Evolutionary conservation across 2,329 filamentous ascomycete genomes (phyloP), one percentile per base, ranked within the genome.

Genomic region (Cercospora berteroae): DNA sequence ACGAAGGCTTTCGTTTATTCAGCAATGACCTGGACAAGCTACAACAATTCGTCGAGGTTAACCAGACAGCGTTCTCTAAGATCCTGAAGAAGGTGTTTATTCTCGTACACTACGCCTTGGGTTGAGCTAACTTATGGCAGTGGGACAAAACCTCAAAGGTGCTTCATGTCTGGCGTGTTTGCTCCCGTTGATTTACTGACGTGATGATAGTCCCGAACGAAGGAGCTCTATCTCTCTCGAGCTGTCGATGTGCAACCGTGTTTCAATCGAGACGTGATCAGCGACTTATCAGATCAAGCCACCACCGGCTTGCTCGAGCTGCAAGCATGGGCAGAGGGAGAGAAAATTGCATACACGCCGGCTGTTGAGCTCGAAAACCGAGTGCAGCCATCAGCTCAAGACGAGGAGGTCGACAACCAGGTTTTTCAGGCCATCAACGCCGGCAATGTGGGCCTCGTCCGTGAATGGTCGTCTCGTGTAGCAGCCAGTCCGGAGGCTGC

Each of bases 111-210:
- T 60, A 55, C 64, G 65, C 42, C 42, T 61, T 67, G 67, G 65
- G 74, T 66, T 72, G 44, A 67, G 75, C 81, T 83, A 75, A 81
- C 81, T 60, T 71, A 65, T 70, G 66, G 63, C 77, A 89, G 87
- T 99, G 95, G 95, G 95, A 99, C 82, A 99, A 99, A 86, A 97
- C 94, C 1, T 97, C 94, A 73, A 99, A 98, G 85, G 87, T 89
- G 78, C 72, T 79, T 72, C 59, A 74, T 64, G 57, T 52, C 64
- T 60, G 64, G 57, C 56, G 67, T 70, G 33, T 60, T 31, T 42
- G 20, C 50, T 52, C 18, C 29, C 29, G 36, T 36, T 36, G 33
- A 20, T 10, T 25, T 71, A 69, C 75, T 76, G 67, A 77, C 68
- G 18, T 63, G 48, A 44, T 66, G 76, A 85, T 78, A 89, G 85